These are phyloP conservation scores for Trichoderma sp. DNA, from an alignment of 2,329 filamentous ascomycete genomes.

Conservation along the genomic window DNA sequence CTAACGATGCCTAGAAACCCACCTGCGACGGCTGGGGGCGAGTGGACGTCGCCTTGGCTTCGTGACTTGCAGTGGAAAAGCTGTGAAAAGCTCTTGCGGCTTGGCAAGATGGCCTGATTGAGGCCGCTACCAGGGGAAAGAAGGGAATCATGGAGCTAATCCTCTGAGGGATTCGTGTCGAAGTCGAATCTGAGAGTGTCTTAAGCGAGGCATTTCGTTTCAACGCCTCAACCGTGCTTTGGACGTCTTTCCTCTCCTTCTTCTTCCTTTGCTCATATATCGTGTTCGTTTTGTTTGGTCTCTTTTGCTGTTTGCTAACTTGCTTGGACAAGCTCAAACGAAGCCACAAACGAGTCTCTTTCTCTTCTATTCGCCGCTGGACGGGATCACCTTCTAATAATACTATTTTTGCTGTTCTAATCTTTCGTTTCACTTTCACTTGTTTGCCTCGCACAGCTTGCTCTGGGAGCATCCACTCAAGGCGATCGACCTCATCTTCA, in stretches of 20 bases:
- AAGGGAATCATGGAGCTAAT: neutral
- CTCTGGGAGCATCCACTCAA: neutral
- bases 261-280: neutral
- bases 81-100: neutral
- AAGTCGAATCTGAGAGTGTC: constrained; percentile 14
- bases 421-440: neutral
- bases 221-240: constrained; percentile 7
- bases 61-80: neutral
- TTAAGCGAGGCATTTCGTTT: constrained; percentile 13
- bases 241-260: neutral
- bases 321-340: neutral
- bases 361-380: constrained; percentile 25
- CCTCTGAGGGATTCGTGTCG: constrained; percentile 8
- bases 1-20: constrained; percentile 15
- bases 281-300: neutral
- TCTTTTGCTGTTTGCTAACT: neutral
- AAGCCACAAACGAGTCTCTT: constrained; percentile 12
- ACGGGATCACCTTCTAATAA: constrained; percentile 19
- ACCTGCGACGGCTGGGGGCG: constrained; percentile 23
- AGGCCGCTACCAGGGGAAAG: neutral
- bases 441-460: neutral
- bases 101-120: constrained; percentile 23
- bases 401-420: neutral
- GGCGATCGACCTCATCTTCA: neutral
- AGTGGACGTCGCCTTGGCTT: constrained; percentile 12